Evolutionary conservation across 306 rosid species (phyloP), one percentile per base, ranked within the genome.

Genomic region (Cucurbita argyrosperma): DNA sequence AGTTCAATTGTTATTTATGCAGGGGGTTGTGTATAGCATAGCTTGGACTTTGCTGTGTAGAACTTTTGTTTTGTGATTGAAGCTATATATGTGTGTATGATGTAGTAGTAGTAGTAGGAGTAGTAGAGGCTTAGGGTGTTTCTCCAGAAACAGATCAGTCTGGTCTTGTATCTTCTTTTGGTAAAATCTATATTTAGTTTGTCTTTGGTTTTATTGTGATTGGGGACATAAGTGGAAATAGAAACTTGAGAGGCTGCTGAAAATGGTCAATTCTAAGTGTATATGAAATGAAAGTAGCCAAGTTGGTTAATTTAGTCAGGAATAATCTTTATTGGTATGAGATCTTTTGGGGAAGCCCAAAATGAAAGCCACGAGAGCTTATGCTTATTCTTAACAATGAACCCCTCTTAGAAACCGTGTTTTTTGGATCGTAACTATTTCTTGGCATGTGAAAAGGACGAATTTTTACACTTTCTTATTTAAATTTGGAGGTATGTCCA

Each of bases 1-100:
- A 50, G 58, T 26, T 69, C 23, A 69, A 71, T 72, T 70, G 79
- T 58, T 76, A 67, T 72, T 69, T 21, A 49, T 46, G 56, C 49
- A 69, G 74, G 43, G 6, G 57, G 38, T 19, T 43, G 38, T 69
- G 58, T 69, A 69, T 69, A 69, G 58, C 74, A 69, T 69, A 69
- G 74, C 74, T 49, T 49, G 42, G 54, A 69, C 21, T 11, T 47
- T 10, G 16, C 18, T 47, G 54, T 50, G 74, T 69, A 50, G 5
- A 70, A 70, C 45, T 68, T 68, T 12, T 21, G 54, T 50, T 21
- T 21, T 7, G 38, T 14, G 45, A 21, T 59, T 70, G 45, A 69
- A 70, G 74, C 10, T 30, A 26, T 50, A 49, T 45, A 43, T 66
- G 54, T 42, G 30, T 67, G 38, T 47, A 26, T 6, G 53, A 43